Conservation (phyloP, 2,329 filamentous ascomycete genomes). For the Fonsecaea erecta region DNA sequence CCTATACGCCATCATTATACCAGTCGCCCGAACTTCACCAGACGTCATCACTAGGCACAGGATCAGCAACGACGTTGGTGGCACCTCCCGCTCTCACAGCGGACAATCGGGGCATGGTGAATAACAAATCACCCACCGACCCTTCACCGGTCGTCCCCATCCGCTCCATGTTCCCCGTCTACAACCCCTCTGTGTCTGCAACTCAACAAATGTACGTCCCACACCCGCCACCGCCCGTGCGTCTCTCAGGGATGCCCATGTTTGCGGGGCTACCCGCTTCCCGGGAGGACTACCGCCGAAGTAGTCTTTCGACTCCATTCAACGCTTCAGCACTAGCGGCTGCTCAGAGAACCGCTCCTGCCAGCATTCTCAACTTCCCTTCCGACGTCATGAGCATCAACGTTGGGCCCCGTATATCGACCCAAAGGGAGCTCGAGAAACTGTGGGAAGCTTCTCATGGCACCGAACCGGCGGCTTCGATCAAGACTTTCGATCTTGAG, state of each 20-base stretch:
- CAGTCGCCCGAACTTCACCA: conserved; percentile 16
- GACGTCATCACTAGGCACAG: conserved; percentile 24
- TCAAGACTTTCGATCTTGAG: conserved; percentile 47
- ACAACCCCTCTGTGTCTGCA: conserved; percentile 46
- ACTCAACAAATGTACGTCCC: conserved; percentile 46
- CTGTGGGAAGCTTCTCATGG: conserved; percentile 55
- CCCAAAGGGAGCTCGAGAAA: conserved; percentile 45
- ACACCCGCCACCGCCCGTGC: conserved; percentile 34
- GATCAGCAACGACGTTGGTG: conserved; percentile 33
- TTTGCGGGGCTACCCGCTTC: conserved; percentile 20
- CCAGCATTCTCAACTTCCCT: conserved; percentile 50
- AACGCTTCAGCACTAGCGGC: conserved; percentile 42
- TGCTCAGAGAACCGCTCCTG: conserved; percentile 49
- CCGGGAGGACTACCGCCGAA: conserved; percentile 39
- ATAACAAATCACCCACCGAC: conserved; percentile 24
- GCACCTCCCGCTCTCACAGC: conserved; percentile 7
- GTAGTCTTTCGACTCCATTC: conserved; percentile 42
- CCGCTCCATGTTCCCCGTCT: conserved; percentile 53
- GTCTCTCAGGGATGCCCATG: conserved; percentile 19
- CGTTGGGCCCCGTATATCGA: conserved; percentile 44
- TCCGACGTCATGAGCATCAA: conserved; percentile 43
- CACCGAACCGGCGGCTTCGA: conserved; percentile 43
- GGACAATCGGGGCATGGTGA: not conserved
- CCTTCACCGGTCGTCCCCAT: conserved; percentile 46
- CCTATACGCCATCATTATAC: conserved; percentile 35